Evolutionary conservation across 805 yeast genomes (phyloP).

Genomic region (Zygosaccharomyces kombuchaensis): DNA sequence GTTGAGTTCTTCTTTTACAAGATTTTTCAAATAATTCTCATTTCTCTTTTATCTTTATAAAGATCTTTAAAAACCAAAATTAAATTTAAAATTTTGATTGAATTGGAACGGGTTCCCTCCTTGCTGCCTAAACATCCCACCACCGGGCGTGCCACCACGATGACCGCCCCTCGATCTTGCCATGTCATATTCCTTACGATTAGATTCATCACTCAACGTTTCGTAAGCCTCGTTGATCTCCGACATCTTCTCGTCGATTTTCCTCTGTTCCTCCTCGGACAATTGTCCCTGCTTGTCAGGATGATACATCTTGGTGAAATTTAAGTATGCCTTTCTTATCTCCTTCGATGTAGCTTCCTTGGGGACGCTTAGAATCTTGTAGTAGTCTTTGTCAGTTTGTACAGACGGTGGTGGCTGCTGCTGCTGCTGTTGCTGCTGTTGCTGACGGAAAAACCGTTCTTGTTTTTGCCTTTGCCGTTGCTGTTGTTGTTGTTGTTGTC

Average conservation of each 20-base stretch:
- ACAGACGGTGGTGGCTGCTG: constrained; percentile 29
- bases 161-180: constrained; percentile 26
- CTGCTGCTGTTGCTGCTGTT: constrained; percentile 37
- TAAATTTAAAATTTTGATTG: constrained; percentile 14
- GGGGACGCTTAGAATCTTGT: constrained; percentile 67
- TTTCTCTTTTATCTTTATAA: background rate
- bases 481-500: constrained; percentile 41
- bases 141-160: constrained; percentile 5
- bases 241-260: constrained; percentile 81
- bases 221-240: constrained; percentile 93
- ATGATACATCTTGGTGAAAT: constrained; percentile 74
- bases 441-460: constrained; percentile 25
- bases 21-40: background rate
- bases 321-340: constrained; percentile 76
- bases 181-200: constrained; percentile 61
- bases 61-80: constrained; percentile 6
- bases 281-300: constrained; percentile 81
- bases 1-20: background rate
- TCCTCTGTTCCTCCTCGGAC: constrained; percentile 55
- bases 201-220: constrained; percentile 62
- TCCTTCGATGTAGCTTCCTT: constrained; percentile 64
- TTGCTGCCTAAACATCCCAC: constrained; percentile 12
- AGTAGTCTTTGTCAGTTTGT: constrained; percentile 58
- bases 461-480: constrained; percentile 46
- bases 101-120: constrained; percentile 20